phyloP scores from a whole-genome alignment of 139 green algal genomes.

The Microglena sp. region DNA sequence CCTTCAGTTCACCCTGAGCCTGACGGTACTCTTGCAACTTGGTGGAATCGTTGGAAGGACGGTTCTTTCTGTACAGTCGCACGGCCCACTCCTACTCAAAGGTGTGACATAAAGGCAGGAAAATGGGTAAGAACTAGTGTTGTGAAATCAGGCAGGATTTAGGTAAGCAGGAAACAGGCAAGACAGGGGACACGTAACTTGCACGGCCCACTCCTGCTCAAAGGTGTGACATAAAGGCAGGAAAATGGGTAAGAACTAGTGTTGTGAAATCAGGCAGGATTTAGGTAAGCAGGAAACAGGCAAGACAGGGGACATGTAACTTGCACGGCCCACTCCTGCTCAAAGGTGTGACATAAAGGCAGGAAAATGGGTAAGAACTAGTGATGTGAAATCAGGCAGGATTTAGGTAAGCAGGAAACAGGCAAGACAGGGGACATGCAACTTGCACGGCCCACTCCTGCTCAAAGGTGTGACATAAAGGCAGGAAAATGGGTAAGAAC shows the following conservation, averaged over 20 bases:
- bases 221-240: no score
- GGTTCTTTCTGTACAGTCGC: slow-evolving; percentile 46
- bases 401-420: not conserved
- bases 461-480: no score
- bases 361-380: no score
- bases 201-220: slow-evolving; percentile 60
- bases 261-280: not conserved
- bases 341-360: no score
- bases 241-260: no score
- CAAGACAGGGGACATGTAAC: slow-evolving; percentile 6
- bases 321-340: slow-evolving; percentile 60
- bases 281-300: no score
- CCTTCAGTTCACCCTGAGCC: slow-evolving; percentile 32
- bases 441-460: slow-evolving; percentile 62
- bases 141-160: not conserved
- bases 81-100: slow-evolving; percentile 65
- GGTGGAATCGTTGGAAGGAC: slow-evolving; percentile 24
- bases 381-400: not conserved
- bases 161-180: no score
- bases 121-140: no score
- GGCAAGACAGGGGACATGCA: no score
- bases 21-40: slow-evolving; percentile 29
- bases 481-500: no score
- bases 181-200: slow-evolving; percentile 13
- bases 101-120: no score